Conservation (phyloP, 768 basidiomycete species). For the Phanerodontia chrysosporium region DNA sequence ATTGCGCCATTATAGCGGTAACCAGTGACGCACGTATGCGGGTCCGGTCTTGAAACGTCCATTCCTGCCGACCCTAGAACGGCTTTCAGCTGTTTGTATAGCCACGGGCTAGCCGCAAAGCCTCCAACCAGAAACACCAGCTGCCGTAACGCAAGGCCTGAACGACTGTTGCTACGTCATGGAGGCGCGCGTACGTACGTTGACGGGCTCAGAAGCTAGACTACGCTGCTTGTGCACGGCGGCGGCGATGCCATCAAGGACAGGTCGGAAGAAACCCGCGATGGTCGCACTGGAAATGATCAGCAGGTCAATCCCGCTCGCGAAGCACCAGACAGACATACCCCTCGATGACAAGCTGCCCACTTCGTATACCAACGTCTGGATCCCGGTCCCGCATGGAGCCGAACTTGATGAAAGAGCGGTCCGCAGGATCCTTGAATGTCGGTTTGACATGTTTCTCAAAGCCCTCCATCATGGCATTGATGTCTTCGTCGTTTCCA, state of each 20-base stretch:
- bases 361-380: conserved; percentile 33
- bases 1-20: too few relatives aligned
- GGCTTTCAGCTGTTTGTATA: background rate
- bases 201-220: background rate
- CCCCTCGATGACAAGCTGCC: conserved; percentile 37
- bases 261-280: conserved; percentile 40
- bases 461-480: conserved; percentile 33
- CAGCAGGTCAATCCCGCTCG: background rate
- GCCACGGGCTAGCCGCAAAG: conserved; percentile 4
- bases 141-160: background rate
- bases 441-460: conserved; percentile 38
- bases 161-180: too few relatives aligned
- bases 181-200: background rate
- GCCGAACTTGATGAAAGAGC: conserved; percentile 40
- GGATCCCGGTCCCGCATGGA: conserved; percentile 34
- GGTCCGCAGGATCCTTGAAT: conserved; percentile 35
- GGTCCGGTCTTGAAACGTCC: background rate
- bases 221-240: conserved; percentile 30
- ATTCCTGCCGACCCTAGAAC: background rate
- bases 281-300: conserved; percentile 27
- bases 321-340: conserved; percentile 11
- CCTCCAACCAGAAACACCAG: background rate
- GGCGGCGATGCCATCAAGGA: conserved; percentile 29
- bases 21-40: background rate
- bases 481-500: conserved; percentile 24